Percentiles rank a stretch among this genome's conserved stretches.
Evolutionary conservation across 139 green algal genomes (phyloP).

Genomic region (Asterochloris sp.): DNA sequence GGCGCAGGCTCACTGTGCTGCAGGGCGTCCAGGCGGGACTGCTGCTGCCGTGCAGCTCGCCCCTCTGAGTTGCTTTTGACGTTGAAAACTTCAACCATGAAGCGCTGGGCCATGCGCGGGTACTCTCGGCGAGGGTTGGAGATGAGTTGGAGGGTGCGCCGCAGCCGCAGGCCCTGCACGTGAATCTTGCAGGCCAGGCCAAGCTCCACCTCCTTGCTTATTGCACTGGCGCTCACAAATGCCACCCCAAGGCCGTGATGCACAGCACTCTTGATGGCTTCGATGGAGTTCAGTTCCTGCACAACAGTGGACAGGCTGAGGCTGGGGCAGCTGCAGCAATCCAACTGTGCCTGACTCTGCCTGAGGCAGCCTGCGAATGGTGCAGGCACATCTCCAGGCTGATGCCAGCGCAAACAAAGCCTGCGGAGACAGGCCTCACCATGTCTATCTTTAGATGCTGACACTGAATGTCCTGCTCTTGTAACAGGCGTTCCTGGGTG

Average conservation of each 20-base stretch:
- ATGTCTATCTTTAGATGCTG: constrained; percentile 28
- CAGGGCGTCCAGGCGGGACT: not conserved
- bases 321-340: not conserved
- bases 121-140: not conserved
- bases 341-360: too few species aligned
- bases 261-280: constrained; percentile 51
- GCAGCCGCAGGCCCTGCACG: constrained; percentile 20
- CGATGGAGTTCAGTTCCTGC: constrained; percentile 46
- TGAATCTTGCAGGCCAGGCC: constrained; percentile 18
- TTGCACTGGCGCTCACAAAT: constrained; percentile 30
- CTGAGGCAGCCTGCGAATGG: not conserved
- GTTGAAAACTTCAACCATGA: constrained; percentile 13
- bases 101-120: not conserved
- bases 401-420: not conserved
- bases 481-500: constrained; percentile 26
- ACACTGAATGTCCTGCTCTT: constrained; percentile 26
- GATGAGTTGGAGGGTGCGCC: constrained; percentile 18
- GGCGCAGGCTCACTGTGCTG: not conserved
- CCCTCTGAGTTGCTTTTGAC: not conserved
- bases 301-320: not conserved
- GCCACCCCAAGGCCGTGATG: constrained; percentile 35
- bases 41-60: not conserved
- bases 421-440: not conserved
- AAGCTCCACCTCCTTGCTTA: constrained; percentile 39
- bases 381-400: not conserved